Evolutionary conservation across 768 basidiomycete species (phyloP).

Genomic region (Lyophyllum atratum): DNA sequence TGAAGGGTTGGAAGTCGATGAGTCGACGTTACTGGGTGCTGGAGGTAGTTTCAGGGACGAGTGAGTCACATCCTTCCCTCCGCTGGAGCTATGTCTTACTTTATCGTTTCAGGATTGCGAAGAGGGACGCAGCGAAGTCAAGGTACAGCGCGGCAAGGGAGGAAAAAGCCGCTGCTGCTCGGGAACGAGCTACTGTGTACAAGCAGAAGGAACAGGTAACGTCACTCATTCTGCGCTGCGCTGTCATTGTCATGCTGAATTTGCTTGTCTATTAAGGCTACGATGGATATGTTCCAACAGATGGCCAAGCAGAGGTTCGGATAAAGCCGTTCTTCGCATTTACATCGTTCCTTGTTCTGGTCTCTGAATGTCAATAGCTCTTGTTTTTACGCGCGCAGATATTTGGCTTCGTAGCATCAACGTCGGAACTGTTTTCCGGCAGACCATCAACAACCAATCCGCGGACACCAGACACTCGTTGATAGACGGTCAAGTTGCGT

Average conservation of each 20-base stretch:
- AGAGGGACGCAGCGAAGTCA: conserved; percentile 69
- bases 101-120: conserved; percentile 56
- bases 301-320: conserved; percentile 89
- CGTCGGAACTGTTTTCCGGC: too few species aligned
- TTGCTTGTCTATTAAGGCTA: conserved; percentile 45
- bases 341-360: too few species aligned
- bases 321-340: conserved; percentile 35
- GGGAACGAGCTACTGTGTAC: conserved; percentile 63
- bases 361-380: too few species aligned
- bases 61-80: conserved; percentile 42
- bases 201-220: conserved; percentile 76
- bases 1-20: conserved; percentile 76
- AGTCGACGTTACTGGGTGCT: conserved; percentile 79
- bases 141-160: conserved; percentile 50
- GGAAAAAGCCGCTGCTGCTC: conserved; percentile 50
- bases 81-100: not conserved
- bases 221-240: not conserved
- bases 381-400: too few species aligned
- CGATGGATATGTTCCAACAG: conserved; percentile 96
- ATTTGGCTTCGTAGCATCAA: too few species aligned
- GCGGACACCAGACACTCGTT: too few species aligned
- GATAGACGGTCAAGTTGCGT: too few species aligned
- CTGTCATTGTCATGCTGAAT: not conserved
- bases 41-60: conserved; percentile 80
- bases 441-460: too few species aligned